Conservation (phyloP, 164 flowering plant species). For the Dillenia turbinata region DNA sequence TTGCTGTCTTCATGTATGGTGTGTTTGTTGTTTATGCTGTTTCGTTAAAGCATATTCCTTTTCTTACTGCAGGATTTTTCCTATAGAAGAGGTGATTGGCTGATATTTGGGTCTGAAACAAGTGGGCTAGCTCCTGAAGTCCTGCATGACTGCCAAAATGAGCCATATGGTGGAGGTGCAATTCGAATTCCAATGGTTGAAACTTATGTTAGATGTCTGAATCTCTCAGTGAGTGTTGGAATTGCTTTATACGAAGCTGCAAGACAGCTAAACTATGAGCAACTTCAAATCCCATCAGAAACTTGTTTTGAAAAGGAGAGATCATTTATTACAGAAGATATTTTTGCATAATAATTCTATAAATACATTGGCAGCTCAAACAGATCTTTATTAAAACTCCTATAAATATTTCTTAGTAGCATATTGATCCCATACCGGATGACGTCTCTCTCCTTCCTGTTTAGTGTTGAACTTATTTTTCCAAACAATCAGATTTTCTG, state of each 20-base stretch:
- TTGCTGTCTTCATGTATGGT: no score
- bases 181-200: constrained; percentile 89
- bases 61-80: constrained; percentile 61
- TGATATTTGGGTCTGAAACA: constrained; percentile 92
- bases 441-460: no score
- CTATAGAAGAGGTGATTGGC: constrained; percentile 85
- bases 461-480: no score
- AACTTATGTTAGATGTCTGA: constrained; percentile 91
- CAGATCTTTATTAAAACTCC: no score
- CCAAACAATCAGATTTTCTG: no score
- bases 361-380: no score
- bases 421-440: no score
- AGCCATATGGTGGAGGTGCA: constrained; percentile 69
- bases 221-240: constrained; percentile 91
- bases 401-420: no score
- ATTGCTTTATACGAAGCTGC: constrained; percentile 89
- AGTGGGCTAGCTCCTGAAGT: constrained; percentile 75
- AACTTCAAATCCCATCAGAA: constrained; percentile 47
- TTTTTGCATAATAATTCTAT: constrained; percentile 46
- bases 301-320: constrained; percentile 23
- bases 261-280: constrained; percentile 89
- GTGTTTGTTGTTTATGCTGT: no score
- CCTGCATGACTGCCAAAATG: constrained; percentile 58
- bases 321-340: constrained; percentile 57
- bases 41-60: not conserved